Base-by-base conservation (phyloP, 106 monocot genomes). In the Xerophyta viscosa region DNA sequence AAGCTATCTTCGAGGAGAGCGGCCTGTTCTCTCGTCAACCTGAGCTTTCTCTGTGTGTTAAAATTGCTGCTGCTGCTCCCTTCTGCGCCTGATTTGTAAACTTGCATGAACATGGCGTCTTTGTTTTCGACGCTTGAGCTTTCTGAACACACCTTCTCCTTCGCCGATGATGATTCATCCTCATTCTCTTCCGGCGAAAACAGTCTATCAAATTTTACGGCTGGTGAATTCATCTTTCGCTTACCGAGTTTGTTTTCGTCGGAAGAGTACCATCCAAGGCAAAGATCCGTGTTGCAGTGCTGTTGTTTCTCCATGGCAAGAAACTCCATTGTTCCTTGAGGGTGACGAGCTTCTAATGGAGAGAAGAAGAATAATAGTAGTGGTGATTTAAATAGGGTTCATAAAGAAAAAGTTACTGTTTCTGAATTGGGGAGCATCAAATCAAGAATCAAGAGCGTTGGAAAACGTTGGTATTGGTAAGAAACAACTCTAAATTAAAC, bases 21-120 rank as follows among this genome's bases (percentile, higher is more conserved):
- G 1, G 77, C 69, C 39, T 86, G 86, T 20, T 81, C 86, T 39
- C 33, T 60, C 28, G 65, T 73, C 6, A 86, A 70, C 46, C 73
- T 20, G 0, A 69, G 61, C 61, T 69, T 61, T 52, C 54, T 69
- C 45, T 41, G 29, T 0, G 52, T 20, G 24, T 29, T 29, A 13
- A 0, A 39, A 6, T 31, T n/a, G 26, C 46, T 17, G 29, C 11
- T 37, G 41, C 29, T 11, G 20, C 4, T 50, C 13, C 37, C 43
- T 1, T n/a, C 9, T 0, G 1, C 41, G 0, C 0, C 36, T 8
- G 13, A 2, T 3, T 39, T 39, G 13, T 39, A 12, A 10, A 2
- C 39, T 15, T 39, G 10, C 39, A n/a, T n/a, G n/a, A n/a, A n/a
- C n/a, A n/a, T n/a, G n/a, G 1, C 39, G 13, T 39, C 15, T 15